Percentiles rank a stretch among this genome's conserved stretches.
Evolutionary conservation across 768 basidiomycete species (phyloP).

Genomic region (Dioszegia aurantiaca): DNA sequence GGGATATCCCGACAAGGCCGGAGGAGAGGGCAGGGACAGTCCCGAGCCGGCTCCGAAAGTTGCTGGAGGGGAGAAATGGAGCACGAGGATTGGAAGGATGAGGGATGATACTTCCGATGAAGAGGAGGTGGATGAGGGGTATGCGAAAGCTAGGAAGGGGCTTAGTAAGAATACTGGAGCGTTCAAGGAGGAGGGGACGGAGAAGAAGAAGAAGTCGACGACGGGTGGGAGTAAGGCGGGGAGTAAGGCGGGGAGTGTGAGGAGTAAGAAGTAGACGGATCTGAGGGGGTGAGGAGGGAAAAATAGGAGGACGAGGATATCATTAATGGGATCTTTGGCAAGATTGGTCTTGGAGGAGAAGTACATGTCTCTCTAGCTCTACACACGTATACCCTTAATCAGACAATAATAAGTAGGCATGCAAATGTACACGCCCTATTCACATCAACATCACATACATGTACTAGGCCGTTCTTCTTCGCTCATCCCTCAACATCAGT

Average conservation of each 20-base stretch:
- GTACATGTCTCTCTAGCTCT: no score
- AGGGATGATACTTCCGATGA: conserved; percentile 43
- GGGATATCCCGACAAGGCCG: conserved; percentile 13
- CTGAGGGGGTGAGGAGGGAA: background rate
- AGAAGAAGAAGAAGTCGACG: conserved; percentile 22
- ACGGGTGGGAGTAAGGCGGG: conserved; percentile 11
- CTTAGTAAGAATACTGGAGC: conserved; percentile 35
- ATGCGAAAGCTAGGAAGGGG: conserved; percentile 37
- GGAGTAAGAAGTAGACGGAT: conserved; percentile 8
- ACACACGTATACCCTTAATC: no score
- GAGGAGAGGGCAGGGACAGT: background rate
- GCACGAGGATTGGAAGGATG: conserved; percentile 38
- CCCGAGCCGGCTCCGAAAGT: conserved; percentile 21
- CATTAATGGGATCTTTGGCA: no score
- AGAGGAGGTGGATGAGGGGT: conserved; percentile 37
- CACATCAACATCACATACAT: no score
- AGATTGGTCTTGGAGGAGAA: no score
- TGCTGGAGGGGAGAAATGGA: conserved; percentile 29
- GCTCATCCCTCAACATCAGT: no score
- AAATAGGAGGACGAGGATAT: background rate
- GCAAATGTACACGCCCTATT: no score
- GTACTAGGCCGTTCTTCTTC: no score
- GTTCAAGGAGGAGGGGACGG: conserved; percentile 33
- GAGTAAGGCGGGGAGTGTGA: conserved; percentile 6
- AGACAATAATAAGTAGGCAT: no score